Evolutionary conservation across 495 filamentous ascomycete genomes (phyloP), one percentile per base, ranked within the genome.

Genomic region (Patellaria atrata): DNA sequence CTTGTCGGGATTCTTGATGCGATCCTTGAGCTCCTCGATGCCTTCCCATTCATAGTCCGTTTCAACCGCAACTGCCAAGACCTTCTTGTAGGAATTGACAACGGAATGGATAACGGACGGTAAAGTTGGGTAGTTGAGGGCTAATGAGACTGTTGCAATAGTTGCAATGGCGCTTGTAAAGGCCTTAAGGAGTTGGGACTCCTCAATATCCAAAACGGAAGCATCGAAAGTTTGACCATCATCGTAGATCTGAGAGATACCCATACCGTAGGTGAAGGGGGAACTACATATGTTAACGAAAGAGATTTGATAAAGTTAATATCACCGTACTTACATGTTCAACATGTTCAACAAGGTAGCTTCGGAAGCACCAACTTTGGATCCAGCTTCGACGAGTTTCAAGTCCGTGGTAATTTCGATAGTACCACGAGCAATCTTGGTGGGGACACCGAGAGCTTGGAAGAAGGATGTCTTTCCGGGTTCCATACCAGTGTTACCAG

Each of bases 381-480:
- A 67, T 38, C 78, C 78, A 42, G 82, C 75, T 68, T 93, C 83
- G 64, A 94, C 79, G 53, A 99, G 78, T 80, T 94, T 96, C 55
- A 99, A 69, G 55, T 99, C 89, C 52, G 78, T 74, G 35, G 85
- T 93, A 62, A 99, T 99, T 86, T 99, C 89, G 61, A 99, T 96
- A 68, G 89, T 99, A 85, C 89, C 89, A 92, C 89, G 91, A 54
- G 89, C 89, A 66, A 99, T 99, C 81, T 99, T 99, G 70, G 89
- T 99, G 58, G 89, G 89, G 63, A 99, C 83, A 81, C 89, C 89
- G 61, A 99, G 91, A 57, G 89, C 89, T 74, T 99, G 89, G 84
- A 99, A 99, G 85, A 99, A 99, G 51, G 89, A 94, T 51, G 89
- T 99, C 79, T 99, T 99, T 65, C 89, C 89, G 58, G 89, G 89